Evolutionary conservation across 768 basidiomycete genomes (phyloP).

Genomic region (Panaeolus cyanescens): DNA sequence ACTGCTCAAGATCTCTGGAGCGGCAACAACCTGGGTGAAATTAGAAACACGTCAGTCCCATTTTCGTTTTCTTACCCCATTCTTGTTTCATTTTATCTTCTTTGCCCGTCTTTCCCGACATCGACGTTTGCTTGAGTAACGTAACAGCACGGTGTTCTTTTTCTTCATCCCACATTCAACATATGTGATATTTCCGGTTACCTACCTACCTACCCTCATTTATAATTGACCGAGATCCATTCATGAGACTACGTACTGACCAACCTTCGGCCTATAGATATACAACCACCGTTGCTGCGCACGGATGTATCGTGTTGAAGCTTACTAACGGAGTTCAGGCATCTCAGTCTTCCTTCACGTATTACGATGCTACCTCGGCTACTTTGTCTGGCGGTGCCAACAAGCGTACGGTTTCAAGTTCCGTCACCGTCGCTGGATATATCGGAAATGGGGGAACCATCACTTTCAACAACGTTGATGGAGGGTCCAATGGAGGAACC

Average conservation of each 20-base stretch:
- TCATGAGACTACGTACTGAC: neutral
- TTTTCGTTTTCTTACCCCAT: neutral
- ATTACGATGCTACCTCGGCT: conserved; percentile 36
- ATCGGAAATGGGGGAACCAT: conserved; percentile 45
- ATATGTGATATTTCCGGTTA: neutral
- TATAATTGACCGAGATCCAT: conserved; percentile 1
- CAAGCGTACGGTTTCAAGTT: conserved; percentile 34
- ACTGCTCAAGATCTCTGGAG: conserved; percentile 41
- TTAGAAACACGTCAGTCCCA: conserved; percentile 34
- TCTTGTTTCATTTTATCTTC: neutral
- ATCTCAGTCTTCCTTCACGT: conserved; percentile 30
- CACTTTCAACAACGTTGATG: conserved; percentile 43
- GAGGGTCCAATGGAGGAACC: conserved; percentile 40
- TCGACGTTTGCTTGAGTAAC: too few species aligned
- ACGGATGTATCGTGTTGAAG: conserved; percentile 38
- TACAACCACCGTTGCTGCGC: conserved; percentile 35
- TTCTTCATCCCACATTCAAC: too few species aligned
- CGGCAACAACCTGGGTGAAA: conserved; percentile 35
- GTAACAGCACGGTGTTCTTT: too few species aligned
- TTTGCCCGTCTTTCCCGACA: too few species aligned
- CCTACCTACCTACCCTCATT: neutral
- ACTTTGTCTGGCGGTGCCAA: conserved; percentile 38
- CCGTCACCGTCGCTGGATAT: conserved; percentile 40
- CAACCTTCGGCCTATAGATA: conserved; percentile 26
- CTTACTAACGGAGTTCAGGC: conserved; percentile 28